These are phyloP conservation scores for Talaromyces amestolkiae DNA, from an alignment of 2,329 filamentous ascomycete species.

Conservation along the genomic window DNA sequence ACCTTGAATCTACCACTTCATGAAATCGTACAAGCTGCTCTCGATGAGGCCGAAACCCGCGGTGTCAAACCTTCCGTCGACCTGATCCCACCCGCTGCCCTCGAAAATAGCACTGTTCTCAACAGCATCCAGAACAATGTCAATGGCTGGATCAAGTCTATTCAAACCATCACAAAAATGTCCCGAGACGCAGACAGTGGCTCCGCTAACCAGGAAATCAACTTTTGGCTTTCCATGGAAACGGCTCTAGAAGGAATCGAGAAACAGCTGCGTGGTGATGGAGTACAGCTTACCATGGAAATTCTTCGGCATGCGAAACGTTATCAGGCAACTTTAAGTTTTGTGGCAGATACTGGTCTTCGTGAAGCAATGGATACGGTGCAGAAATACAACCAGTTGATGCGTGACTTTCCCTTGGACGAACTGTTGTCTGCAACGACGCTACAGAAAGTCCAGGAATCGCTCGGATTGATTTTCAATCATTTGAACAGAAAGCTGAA, in stretches of 20 bases:
- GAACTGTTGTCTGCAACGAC: constrained; percentile 91
- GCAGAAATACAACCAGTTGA: constrained; percentile 97
- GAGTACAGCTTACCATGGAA: constrained; percentile 85
- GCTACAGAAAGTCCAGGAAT: constrained; percentile 81
- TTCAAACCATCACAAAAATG: constrained; percentile 93
- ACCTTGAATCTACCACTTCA: constrained; percentile 85
- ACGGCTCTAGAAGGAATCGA: constrained; percentile 89
- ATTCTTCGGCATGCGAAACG: constrained; percentile 96
- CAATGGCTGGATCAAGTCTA: constrained; percentile 98
- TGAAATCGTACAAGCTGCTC: constrained; percentile 77
- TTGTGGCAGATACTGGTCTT: constrained; percentile 89
- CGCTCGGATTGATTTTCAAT: constrained; percentile 81
- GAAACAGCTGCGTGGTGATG: constrained; percentile 79
- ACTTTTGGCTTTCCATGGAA: constrained; percentile 99
- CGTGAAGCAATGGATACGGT: constrained; percentile 96
- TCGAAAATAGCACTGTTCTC: constrained; percentile 86
- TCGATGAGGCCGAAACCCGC: constrained; percentile 71
- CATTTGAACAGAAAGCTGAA: constrained; percentile 98
- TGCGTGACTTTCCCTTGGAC: constrained; percentile 96
- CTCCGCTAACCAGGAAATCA: constrained; percentile 94
- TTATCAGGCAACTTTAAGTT: constrained; percentile 96
- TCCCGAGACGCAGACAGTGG: constrained; percentile 74
- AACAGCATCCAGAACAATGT: constrained; percentile 92
- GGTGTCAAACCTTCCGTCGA: constrained; percentile 72
- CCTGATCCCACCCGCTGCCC: constrained; percentile 68